These are phyloP conservation scores for Xylaria sp. DNA, from an alignment of 2,329 filamentous ascomycete species.

Conservation along the genomic window DNA sequence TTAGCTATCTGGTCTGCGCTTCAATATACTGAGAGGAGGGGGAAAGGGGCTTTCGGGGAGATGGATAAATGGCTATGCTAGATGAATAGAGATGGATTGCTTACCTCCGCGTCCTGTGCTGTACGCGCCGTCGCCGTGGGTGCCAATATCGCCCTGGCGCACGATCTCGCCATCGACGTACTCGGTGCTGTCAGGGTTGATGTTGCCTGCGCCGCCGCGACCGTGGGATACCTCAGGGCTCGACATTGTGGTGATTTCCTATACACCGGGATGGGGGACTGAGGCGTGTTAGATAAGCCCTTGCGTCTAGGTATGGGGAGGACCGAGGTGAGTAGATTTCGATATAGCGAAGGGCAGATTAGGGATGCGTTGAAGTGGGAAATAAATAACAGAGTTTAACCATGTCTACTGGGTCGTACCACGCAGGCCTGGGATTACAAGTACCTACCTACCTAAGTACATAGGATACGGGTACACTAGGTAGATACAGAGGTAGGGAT, in stretches of 20 bases:
- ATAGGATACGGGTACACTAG: no score
- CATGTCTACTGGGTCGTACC: conserved; percentile 17
- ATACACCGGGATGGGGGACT: not conserved
- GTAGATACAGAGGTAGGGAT: no score
- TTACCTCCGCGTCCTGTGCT: conserved; percentile 69
- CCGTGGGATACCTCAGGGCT: conserved; percentile 66
- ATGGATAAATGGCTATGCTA: no score
- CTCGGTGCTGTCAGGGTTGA: conserved; percentile 64
- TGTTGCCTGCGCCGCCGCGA: conserved; percentile 70
- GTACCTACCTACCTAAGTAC: no score
- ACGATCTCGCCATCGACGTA: conserved; percentile 73
- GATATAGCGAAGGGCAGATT: not conserved
- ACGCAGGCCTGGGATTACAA: conserved; percentile 17
- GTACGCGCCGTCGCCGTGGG: conserved; percentile 67
- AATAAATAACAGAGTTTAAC: not conserved
- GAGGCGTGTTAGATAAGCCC: not conserved
- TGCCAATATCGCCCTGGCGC: conserved; percentile 63
- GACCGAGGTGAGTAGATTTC: not conserved
- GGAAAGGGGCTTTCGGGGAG: not conserved
- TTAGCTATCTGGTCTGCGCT: conserved; percentile 10
- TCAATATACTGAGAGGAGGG: not conserved
- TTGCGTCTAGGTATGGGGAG: not conserved
- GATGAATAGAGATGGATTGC: conserved; percentile 34
- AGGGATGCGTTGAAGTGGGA: not conserved
- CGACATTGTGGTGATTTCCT: conserved; percentile 44